Percentiles rank a stretch among this genome's conserved stretches.
These are phyloP conservation scores for Pseudocercospora vitis DNA, from an alignment of 2,329 filamentous ascomycete species.

Conservation along the genomic window DNA sequence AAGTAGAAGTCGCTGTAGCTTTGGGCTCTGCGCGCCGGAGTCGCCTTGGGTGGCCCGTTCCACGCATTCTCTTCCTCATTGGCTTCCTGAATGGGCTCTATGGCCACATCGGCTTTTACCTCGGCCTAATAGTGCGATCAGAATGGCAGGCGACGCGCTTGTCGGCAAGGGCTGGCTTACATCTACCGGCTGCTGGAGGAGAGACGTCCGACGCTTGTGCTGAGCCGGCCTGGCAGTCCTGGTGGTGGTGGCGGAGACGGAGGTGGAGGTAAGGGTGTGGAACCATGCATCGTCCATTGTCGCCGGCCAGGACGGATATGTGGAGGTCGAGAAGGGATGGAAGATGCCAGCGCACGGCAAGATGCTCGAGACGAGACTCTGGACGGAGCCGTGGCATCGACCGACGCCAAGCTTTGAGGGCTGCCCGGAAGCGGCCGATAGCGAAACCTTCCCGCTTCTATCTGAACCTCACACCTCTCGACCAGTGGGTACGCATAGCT, in stretches of 20 bases:
- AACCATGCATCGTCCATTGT: slow-evolving; percentile 75
- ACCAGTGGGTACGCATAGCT: background rate
- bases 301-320: slow-evolving; percentile 4
- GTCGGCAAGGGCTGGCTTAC: slow-evolving; percentile 43
- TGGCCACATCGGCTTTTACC: slow-evolving; percentile 54
- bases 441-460: background rate
- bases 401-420: background rate
- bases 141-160: slow-evolving; percentile 37
- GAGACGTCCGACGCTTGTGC: slow-evolving; percentile 67
- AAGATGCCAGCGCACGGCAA: background rate
- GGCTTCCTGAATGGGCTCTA: slow-evolving; percentile 55
- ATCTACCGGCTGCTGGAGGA: slow-evolving; percentile 54
- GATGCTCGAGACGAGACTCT: slow-evolving; percentile 2
- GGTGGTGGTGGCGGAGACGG: slow-evolving; percentile 54
- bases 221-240: slow-evolving; percentile 57
- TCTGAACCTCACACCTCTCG: background rate
- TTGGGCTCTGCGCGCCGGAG: slow-evolving; percentile 64
- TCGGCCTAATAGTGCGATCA: slow-evolving; percentile 54
- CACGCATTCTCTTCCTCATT: slow-evolving; percentile 55
- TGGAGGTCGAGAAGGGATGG: background rate
- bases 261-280: slow-evolving; percentile 60
- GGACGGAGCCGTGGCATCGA: background rate
- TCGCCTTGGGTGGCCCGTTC: slow-evolving; percentile 64
- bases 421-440: background rate
- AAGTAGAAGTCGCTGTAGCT: slow-evolving; percentile 79